Evolutionary conservation across 345 rosid genomes (phyloP).

Genomic region (Zanthoxylum bungeanum): DNA sequence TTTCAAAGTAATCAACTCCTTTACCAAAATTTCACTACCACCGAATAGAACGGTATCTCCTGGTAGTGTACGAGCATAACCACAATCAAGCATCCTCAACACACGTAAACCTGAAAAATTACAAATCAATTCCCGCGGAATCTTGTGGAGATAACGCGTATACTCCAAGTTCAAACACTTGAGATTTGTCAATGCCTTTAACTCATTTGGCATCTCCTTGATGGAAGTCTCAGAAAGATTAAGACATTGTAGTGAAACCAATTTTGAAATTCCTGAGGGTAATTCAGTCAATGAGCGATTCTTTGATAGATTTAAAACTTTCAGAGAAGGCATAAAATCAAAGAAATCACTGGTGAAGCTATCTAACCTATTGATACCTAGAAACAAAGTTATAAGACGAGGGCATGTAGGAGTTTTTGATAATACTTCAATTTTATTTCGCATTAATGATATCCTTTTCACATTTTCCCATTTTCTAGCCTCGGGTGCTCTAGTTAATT

Average conservation of each 20-base stretch:
- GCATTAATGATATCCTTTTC: constrained; percentile 4
- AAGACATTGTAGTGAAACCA: background rate
- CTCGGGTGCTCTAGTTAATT: background rate
- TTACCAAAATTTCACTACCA: background rate
- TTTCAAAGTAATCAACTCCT: constrained; percentile 10
- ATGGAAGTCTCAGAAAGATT: background rate
- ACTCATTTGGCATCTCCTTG: background rate
- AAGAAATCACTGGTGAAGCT: background rate
- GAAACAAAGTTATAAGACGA: background rate
- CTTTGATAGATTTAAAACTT: background rate
- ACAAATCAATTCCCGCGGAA: background rate
- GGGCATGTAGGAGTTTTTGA: background rate
- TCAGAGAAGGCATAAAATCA: background rate
- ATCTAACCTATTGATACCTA: background rate
- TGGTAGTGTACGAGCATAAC: background rate
- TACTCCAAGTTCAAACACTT: background rate
- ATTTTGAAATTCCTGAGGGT: background rate
- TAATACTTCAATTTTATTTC: background rate
- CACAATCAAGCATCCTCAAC: background rate
- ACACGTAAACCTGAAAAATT: background rate
- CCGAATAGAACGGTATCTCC: background rate
- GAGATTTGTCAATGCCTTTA: background rate
- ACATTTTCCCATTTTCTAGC: background rate
- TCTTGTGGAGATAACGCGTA: background rate
- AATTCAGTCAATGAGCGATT: background rate